Percentiles rank a stretch among this genome's conserved stretches.
phyloP scores from a whole-genome alignment of 2,329 filamentous ascomycete genomes.

The Xylariaceae sp. region DNA sequence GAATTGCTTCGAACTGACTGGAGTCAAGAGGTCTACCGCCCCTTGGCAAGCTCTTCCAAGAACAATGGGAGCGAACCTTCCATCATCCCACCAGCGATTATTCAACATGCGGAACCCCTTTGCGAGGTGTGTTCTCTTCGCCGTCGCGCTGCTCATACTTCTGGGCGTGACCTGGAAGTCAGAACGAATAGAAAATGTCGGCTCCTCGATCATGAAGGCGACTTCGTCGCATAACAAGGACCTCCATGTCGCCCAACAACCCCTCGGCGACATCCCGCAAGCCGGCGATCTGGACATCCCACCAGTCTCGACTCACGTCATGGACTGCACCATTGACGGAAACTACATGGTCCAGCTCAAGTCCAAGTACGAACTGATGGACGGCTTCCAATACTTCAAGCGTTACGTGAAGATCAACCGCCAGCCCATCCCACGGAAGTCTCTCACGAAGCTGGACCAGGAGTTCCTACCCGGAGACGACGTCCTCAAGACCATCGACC shows the following conservation, averaged over 20 bases:
- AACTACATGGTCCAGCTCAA: slow-evolving; percentile 42
- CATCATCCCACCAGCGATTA: slow-evolving; percentile 38
- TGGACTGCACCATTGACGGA: slow-evolving; percentile 48
- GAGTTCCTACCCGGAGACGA: slow-evolving; percentile 40
- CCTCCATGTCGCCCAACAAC: slow-evolving; percentile 30
- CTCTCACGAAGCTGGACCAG: slow-evolving; percentile 47
- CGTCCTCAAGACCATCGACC: slow-evolving; percentile 43
- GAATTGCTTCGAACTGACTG: slow-evolving; percentile 12
- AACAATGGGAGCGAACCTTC: slow-evolving; percentile 38
- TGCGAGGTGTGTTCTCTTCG: slow-evolving; percentile 41
- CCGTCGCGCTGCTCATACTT: slow-evolving; percentile 40
- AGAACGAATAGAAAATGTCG: slow-evolving; percentile 38
- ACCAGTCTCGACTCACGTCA: slow-evolving; percentile 33
- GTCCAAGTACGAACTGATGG: slow-evolving; percentile 43
- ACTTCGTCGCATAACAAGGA: slow-evolving; percentile 34
- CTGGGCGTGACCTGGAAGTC: slow-evolving; percentile 39
- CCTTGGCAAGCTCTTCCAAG: slow-evolving; percentile 21
- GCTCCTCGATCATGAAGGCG: slow-evolving; percentile 39
- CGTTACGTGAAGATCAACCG: slow-evolving; percentile 50
- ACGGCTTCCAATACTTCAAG: slow-evolving; percentile 51
- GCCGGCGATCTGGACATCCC: slow-evolving; percentile 30
- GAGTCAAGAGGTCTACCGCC: slow-evolving; percentile 17
- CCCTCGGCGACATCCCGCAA: slow-evolving; percentile 27
- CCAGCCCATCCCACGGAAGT: slow-evolving; percentile 44
- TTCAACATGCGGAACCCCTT: slow-evolving; percentile 48